Conservation (phyloP, 2,329 filamentous ascomycete genomes). For the Ceratocystis papillata region DNA sequence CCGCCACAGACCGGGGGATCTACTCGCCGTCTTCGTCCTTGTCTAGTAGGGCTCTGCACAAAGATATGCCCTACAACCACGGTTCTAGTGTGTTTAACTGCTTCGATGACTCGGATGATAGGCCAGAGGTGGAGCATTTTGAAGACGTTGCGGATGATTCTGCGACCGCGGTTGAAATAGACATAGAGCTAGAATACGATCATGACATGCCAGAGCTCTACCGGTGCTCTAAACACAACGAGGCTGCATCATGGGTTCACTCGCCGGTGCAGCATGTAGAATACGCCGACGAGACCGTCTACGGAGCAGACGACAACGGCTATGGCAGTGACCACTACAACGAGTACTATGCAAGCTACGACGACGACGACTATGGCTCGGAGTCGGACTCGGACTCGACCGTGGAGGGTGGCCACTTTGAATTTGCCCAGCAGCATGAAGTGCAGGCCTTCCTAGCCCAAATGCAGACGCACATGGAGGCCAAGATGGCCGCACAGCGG, state of each 20-base stretch:
- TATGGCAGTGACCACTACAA: neutral
- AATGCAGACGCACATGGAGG: constrained; percentile 18
- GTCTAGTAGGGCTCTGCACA: neutral
- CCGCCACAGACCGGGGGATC: neutral
- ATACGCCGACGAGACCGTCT: constrained; percentile 5
- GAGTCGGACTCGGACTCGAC: neutral
- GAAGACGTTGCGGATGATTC: constrained; percentile 3
- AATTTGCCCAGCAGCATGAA: constrained; percentile 23
- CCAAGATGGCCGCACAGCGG: constrained; percentile 19
- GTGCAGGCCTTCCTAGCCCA: constrained; percentile 19
- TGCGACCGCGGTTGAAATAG: neutral
- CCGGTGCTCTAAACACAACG: constrained; percentile 13
- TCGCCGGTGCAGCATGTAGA: constrained; percentile 6
- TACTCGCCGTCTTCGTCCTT: neutral
- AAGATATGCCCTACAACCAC: neutral
- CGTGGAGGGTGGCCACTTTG: constrained; percentile 10
- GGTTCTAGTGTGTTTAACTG: neutral
- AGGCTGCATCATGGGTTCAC: neutral
- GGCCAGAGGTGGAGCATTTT: constrained; percentile 16
- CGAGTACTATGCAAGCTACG: neutral
- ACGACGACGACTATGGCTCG: neutral
- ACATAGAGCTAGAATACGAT: neutral
- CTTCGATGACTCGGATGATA: constrained; percentile 5
- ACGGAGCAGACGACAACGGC: constrained; percentile 3
- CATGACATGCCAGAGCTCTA: constrained; percentile 12